Base-by-base conservation (phyloP, 139 green algal species). In the Haematococcus sp. region DNA sequence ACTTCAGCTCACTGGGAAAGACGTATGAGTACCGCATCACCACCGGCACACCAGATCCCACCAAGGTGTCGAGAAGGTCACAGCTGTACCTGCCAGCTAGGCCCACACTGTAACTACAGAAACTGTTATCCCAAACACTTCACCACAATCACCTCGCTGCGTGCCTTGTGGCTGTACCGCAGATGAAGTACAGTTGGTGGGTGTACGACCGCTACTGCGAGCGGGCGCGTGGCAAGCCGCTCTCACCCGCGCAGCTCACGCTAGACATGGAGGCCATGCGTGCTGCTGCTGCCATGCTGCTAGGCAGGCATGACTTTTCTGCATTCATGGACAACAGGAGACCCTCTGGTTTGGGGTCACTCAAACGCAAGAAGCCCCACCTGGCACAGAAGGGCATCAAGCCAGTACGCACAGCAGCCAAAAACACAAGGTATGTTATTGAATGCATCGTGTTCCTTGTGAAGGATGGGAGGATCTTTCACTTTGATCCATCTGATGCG, bases 281-380 rank as follows among this genome's bases (percentile, higher is more conserved):
- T 31, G 43, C 81, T 40, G 81, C 77, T 25, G 77, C 74, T n/a
- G 31, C 65, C 34, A 11, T 67, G 70, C 74, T 87, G 52, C 60
- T 78, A 40, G 81, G 81, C 23, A 46, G 28, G 19, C 82, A 83
- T 33, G 77, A 87, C 75, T 87, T 82, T 77, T 74, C 33, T 20
- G 68, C 77, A 22, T 80, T 87, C 34, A 74, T 74, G 67, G 82
- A 87, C 71, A 73, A 56, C n/a, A 83, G 78, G 70, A 34, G 70
- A n/a, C 71, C 82, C 25, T 34, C 82, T 63, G 81, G 81, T 83
- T 22, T 22, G 63, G 15, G 54, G 2, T 46, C 34, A 11, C 34
- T 76, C n/a, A 87, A 87, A 61, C 74, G 82, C 27, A 87, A 87
- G 74, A 81, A 77, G 60, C 82, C 82, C 19, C 59, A 72, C 23